phyloP scores from a whole-genome alignment of 1,284 basidiomycete genomes.

The Marasmius sp. region DNA sequence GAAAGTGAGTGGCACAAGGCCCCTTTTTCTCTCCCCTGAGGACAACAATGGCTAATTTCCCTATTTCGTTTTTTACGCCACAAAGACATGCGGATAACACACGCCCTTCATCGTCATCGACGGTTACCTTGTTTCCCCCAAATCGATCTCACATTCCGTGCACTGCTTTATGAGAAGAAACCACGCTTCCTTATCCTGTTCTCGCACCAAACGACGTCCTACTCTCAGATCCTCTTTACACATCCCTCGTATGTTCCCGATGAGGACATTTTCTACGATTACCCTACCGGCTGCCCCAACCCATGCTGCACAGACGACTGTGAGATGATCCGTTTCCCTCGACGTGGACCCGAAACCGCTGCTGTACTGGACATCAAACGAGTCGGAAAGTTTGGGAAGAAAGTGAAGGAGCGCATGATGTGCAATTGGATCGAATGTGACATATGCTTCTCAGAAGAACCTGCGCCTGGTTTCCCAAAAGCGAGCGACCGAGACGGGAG shows the following conservation, averaged over 20 bases:
- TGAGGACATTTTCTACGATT: constrained; percentile 69
- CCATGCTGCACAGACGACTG: constrained; percentile 76
- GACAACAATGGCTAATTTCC: background rate
- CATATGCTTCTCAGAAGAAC: constrained; percentile 53
- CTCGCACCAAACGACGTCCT: constrained; percentile 74
- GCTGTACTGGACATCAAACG: constrained; percentile 60
- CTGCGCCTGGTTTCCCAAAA: constrained; percentile 13
- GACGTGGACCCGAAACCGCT: constrained; percentile 58
- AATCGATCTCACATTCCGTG: constrained; percentile 71
- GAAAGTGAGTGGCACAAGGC: constrained; percentile 39
- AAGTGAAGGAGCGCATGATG: constrained; percentile 56
- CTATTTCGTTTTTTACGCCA: background rate
- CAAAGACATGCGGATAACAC: constrained; percentile 64
- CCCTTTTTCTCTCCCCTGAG: constrained; percentile 1
- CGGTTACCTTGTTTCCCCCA: constrained; percentile 75
- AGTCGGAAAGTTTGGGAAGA: constrained; percentile 45
- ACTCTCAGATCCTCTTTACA: constrained; percentile 77
- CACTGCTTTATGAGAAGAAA: constrained; percentile 68
- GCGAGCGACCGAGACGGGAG: constrained; percentile 30
- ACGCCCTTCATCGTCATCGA: constrained; percentile 61
- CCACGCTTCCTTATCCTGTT: constrained; percentile 74
- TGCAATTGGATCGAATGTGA: constrained; percentile 79
- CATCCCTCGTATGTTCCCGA: constrained; percentile 67
- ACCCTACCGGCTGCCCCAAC: constrained; percentile 73
- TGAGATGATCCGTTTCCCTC: constrained; percentile 75